Evolutionary conservation across 176 grass and related monocot species (phyloP).

Genomic region (Cenchrus fungigraminus): DNA sequence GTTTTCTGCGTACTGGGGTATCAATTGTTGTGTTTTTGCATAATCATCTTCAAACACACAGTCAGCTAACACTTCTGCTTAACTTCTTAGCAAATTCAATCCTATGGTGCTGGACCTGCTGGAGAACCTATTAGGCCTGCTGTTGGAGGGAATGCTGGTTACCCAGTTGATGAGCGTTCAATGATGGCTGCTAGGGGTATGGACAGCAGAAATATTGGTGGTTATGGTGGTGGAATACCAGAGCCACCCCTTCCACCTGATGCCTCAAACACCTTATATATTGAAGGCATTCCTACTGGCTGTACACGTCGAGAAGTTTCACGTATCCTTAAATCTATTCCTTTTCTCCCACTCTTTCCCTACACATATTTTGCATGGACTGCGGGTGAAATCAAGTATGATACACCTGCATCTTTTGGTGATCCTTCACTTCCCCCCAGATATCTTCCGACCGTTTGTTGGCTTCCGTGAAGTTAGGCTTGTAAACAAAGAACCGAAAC

Average conservation of each 20-base stretch:
- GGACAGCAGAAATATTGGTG: slow-evolving; percentile 62
- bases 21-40: not conserved
- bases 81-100: slow-evolving; percentile 58
- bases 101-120: slow-evolving; percentile 45
- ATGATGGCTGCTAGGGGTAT: slow-evolving; percentile 53
- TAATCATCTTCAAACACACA: slow-evolving; percentile 17
- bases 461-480: slow-evolving; percentile 82
- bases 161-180: slow-evolving; percentile 70
- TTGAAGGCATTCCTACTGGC: slow-evolving; percentile 75
- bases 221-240: slow-evolving; percentile 65
- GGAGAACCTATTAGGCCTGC: slow-evolving; percentile 62
- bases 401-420: slow-evolving; percentile 5
- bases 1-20: slow-evolving; percentile 85
- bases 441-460: slow-evolving; percentile 89
- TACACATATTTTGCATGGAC: slow-evolving; percentile 7
- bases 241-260: slow-evolving; percentile 74
- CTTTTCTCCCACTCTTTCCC: not conserved
- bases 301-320: slow-evolving; percentile 82
- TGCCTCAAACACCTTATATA: slow-evolving; percentile 82
- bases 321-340: slow-evolving; percentile 67
- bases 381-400: not conserved
- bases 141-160: slow-evolving; percentile 50
- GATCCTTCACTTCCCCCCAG: slow-evolving; percentile 59
- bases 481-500: slow-evolving; percentile 86
- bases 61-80: slow-evolving; percentile 16